phyloP scores from a whole-genome alignment of 495 filamentous ascomycete genomes.

The Aspergillus saccharolyticus region DNA sequence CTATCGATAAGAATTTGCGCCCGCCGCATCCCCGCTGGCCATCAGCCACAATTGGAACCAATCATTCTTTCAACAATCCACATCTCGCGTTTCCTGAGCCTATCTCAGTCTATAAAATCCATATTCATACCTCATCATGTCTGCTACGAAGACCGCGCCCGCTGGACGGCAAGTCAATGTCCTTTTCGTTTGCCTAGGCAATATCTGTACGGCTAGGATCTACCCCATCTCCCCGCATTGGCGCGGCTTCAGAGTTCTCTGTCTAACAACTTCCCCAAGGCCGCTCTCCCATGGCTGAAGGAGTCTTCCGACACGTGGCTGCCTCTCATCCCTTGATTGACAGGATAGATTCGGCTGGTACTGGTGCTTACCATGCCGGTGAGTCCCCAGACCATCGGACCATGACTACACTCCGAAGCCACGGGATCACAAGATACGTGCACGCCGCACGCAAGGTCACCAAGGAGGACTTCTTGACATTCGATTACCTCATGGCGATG shows the following conservation, averaged over 20 bases:
- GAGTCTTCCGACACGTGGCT: slow-evolving; percentile 74
- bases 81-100: background rate
- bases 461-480: slow-evolving; percentile 67
- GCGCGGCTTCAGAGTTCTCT: too few species aligned
- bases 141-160: slow-evolving; percentile 15
- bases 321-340: slow-evolving; percentile 53
- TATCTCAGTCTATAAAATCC: background rate
- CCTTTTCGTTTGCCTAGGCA: slow-evolving; percentile 94
- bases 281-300: slow-evolving; percentile 91
- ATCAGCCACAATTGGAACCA: background rate
- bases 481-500: slow-evolving; percentile 95
- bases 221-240: slow-evolving; percentile 2
- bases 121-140: slow-evolving; percentile 10
- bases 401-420: slow-evolving; percentile 67
- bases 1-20: slow-evolving; percentile 13
- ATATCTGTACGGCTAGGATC: slow-evolving; percentile 65
- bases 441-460: slow-evolving; percentile 75
- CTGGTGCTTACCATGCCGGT: slow-evolving; percentile 74
- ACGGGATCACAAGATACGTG: slow-evolving; percentile 70
- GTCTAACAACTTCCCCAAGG: slow-evolving; percentile 16
- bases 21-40: too few species aligned
- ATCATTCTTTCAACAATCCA: background rate
- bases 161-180: slow-evolving; percentile 55
- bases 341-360: slow-evolving; percentile 83
- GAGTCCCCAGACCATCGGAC: slow-evolving; percentile 76